phyloP scores from a whole-genome alignment of 208 protist species.

The Acanthamoeba castellanii region DNA sequence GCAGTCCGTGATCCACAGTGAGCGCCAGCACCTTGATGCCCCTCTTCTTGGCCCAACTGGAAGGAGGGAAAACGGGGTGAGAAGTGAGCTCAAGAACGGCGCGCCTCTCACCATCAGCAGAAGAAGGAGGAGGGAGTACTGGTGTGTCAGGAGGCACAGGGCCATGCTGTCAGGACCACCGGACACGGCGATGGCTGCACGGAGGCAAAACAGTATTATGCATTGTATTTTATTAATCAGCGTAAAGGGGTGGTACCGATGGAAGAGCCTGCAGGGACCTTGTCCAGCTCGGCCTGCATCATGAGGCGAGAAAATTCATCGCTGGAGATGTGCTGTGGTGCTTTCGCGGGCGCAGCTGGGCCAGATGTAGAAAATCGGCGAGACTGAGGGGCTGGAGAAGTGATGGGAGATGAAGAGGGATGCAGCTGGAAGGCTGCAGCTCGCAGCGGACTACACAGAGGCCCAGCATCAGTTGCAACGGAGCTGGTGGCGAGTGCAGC shows the following conservation, averaged over 20 bases:
- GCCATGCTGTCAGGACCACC: conserved; percentile 65
- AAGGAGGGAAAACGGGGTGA: too few species aligned
- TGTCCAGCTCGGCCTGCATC: not conserved
- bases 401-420: too few species aligned
- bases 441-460: too few species aligned
- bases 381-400: too few species aligned
- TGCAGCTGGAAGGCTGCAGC: too few species aligned
- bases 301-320: not conserved
- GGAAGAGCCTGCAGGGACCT: not conserved
- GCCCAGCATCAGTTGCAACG: too few species aligned
- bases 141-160: conserved; percentile 31
- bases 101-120: too few species aligned
- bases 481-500: too few species aligned
- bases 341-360: too few species aligned
- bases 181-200: conserved; percentile 32
- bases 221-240: too few species aligned
- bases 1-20: conserved; percentile 52
- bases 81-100: too few species aligned
- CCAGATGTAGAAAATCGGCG: too few species aligned
- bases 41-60: not conserved
- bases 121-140: not conserved
- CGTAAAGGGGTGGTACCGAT: not conserved
- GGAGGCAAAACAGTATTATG: not conserved
- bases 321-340: not conserved
- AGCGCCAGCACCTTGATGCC: conserved; percentile 26